Conservation (phyloP, 78 protist species). For the Trichosphaerium sp. region DNA sequence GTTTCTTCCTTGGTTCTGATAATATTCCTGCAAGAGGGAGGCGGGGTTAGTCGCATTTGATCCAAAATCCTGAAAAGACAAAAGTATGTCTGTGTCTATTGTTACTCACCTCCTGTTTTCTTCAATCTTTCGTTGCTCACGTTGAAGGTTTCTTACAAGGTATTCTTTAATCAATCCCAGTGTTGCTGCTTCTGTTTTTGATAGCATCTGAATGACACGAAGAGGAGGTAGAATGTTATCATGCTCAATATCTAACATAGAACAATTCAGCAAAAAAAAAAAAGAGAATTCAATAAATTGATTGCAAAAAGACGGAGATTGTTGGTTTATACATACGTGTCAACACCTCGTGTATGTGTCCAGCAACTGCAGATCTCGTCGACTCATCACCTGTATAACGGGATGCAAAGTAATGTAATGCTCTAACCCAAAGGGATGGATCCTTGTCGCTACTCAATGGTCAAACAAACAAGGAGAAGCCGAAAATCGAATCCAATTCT, state of each 20-base stretch:
- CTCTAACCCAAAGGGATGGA: slow-evolving; percentile 81
- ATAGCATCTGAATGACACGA: slow-evolving; percentile 67
- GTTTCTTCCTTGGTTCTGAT: slow-evolving; percentile 48
- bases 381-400: slow-evolving; percentile 30
- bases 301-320: background rate
- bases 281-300: background rate
- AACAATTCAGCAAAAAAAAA: background rate
- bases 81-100: background rate
- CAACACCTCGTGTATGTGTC: slow-evolving; percentile 33
- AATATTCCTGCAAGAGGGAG: no score
- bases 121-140: slow-evolving; percentile 46
- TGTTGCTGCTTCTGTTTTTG: slow-evolving; percentile 33
- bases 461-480: background rate
- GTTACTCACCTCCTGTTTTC: slow-evolving; percentile 17
- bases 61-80: no score
- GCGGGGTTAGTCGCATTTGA: background rate
- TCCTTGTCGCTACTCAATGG: slow-evolving; percentile 17
- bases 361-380: no score
- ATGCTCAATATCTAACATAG: slow-evolving; percentile 27
- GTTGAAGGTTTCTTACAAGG: slow-evolving; percentile 23
- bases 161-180: slow-evolving; percentile 59
- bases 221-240: slow-evolving; percentile 81
- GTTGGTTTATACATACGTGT: slow-evolving; percentile 8
- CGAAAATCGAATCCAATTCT: no score
- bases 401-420: slow-evolving; percentile 63